Conservation (phyloP, 164 flowering plant species). For the Chimonanthus salicifolius region DNA sequence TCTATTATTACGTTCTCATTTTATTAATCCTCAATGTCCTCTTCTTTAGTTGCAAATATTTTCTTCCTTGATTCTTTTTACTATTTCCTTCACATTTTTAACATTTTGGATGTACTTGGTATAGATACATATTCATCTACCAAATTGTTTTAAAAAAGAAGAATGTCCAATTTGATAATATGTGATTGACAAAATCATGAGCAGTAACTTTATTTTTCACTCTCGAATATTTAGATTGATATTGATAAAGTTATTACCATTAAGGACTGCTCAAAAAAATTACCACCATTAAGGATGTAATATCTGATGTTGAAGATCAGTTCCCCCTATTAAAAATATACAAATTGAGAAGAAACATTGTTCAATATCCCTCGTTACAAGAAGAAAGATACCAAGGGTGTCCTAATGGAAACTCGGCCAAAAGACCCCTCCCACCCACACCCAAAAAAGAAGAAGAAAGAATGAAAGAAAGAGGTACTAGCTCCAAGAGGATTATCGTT, state of each 20-base stretch:
- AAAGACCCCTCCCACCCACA: no score
- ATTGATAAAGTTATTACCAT: no score
- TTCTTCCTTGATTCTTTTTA: background rate
- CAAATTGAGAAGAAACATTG: background rate
- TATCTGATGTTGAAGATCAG: background rate
- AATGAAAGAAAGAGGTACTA: no score
- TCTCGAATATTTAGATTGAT: no score
- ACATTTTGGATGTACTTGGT: background rate
- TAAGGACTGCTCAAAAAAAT: no score
- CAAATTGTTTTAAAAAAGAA: background rate
- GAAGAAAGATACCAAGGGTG: background rate
- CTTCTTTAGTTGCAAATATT: background rate
- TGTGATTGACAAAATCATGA: background rate
- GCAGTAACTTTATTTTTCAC: background rate
- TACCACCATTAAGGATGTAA: no score
- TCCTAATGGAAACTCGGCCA: background rate
- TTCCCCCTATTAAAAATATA: background rate
- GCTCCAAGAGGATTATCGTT: no score
- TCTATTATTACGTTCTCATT: background rate
- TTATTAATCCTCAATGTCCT: background rate
- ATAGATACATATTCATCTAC: background rate
- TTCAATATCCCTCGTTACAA: background rate
- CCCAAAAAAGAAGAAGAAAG: no score
- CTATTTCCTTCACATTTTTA: background rate
- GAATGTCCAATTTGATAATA: background rate